Conservation (phyloP, 768 basidiomycete species). For the Epithele typhae region DNA sequence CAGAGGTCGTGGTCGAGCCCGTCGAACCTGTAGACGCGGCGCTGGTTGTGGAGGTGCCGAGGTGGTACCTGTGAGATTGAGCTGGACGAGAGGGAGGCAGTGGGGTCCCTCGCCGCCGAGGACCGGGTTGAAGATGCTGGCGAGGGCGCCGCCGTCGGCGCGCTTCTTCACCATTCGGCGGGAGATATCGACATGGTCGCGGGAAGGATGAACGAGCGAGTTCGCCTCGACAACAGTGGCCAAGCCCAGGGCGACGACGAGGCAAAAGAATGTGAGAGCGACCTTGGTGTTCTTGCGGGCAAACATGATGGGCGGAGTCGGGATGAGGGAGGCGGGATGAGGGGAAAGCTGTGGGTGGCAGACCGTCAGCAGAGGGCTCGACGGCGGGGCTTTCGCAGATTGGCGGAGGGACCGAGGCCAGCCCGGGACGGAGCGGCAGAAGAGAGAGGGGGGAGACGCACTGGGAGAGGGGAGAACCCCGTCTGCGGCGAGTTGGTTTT, state of each 20-base stretch:
- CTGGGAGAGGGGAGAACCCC: constrained; percentile 11
- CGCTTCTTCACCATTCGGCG: constrained; percentile 75
- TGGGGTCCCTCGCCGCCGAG: constrained; percentile 31
- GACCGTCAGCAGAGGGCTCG: too few relatives aligned
- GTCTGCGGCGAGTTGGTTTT: constrained; percentile 1
- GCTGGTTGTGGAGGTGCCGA: constrained; percentile 12
- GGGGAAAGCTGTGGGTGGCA: background rate
- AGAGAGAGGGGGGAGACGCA: constrained; percentile 13
- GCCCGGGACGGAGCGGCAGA: constrained; percentile 7
- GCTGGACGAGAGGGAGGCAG: constrained; percentile 12
- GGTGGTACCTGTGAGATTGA: constrained; percentile 12
- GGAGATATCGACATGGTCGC: constrained; percentile 54
- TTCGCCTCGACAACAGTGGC: constrained; percentile 43
- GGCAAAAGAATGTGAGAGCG: constrained; percentile 62
- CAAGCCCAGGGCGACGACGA: constrained; percentile 47
- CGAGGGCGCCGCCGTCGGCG: constrained; percentile 12
- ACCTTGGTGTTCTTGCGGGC: constrained; percentile 39
- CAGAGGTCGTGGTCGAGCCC: too few relatives aligned
- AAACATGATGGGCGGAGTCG: constrained; percentile 38
- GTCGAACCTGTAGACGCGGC: background rate
- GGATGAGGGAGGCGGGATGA: constrained; percentile 5
- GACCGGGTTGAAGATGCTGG: constrained; percentile 20
- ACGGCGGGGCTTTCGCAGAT: too few relatives aligned
- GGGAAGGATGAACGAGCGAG: constrained; percentile 37
- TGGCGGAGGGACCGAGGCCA: constrained; percentile 11